Evolutionary conservation across 805 yeast genomes (phyloP), one percentile per base, ranked within the genome.

Genomic region (Torulaspora quercuum): DNA sequence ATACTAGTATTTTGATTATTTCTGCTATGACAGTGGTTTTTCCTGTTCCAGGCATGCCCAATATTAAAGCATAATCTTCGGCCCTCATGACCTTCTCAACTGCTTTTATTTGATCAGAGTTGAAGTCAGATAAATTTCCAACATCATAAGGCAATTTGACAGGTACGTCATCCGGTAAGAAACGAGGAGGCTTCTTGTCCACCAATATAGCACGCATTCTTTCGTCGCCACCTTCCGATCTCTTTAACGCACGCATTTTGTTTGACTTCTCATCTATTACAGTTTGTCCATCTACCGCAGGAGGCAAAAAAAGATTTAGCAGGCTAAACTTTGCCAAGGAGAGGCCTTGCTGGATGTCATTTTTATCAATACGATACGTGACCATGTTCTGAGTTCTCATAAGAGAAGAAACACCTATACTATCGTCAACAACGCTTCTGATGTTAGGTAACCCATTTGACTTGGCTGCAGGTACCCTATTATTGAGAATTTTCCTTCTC

Each of bases 11-110:
- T 39, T 73, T 69, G 27, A 89, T 80, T 11, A 92, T 52, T 29
- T 80, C 78, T 0, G 94, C 82, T 36, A 92, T 88, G 0, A 89
- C 83, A 0, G 97, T 87, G 1, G 96, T 87, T 53, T 87, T 87
- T 7, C 96, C 98, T 0, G 97, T 92, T 3, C 98, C 98, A 0
- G 98, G 98, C 98, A 92, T 92, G 0, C 98, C 98, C 42, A 90
- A 64, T 12, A 92, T 74, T 49, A 92, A 67, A 3, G 89, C 69
- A 54, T 85, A 92, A 55, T 89, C 95, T 35, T 78, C 57, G 0
- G 92, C 72, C 10, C 70, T 59, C 31, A 87, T 55, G 0, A 80
- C 85, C 41, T 69, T 74, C 10, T 76, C 72, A 24, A 92, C 69
- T 0, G 97, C 97, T 2, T 38, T 48, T 4, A 65, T 42, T 54